Base-by-base conservation (phyloP, 2,329 filamentous ascomycete species). In the Alternaria dauci region DNA sequence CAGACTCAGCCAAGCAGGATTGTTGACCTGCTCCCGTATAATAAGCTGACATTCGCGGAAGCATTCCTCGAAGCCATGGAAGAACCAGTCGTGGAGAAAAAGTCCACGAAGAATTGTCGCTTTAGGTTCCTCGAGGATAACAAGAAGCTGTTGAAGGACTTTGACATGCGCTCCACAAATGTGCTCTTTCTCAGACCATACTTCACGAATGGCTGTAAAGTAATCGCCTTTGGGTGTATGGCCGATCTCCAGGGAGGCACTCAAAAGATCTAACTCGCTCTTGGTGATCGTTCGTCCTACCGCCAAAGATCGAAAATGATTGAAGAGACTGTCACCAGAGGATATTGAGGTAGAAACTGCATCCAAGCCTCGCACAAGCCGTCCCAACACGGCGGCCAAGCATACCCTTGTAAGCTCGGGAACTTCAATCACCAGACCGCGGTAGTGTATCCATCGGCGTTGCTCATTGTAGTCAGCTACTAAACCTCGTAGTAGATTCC, bases 401-500 rank as follows among this genome's bases (percentile, higher is more conserved):
- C 67, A 63, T 14, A 63, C 59, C 39, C 53, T 70, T 36, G 66
- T 71, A n/a, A 58, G 55, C 14, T 59, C 55, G 25, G 61, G 58
- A 3, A 76, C 68, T 52, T 74, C 59, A 11, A 76, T 47, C 2
- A 72, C 54, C 3, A 76, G 52, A 8, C 57, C 44, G 8, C 59
- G 51, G 46, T 68, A 71, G n/a, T 58, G 59, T n/a, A 72, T 28
- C 8, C 63, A 55, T 4, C 43, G 39, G 41, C 66, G 68, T 25
- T 28, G 43, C 23, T 54, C 61, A 1, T 44, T 28, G 44, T 75
- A 76, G 34, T 61, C 61, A 18, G 64, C 58, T 11, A 75, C 42
- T 4, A 77, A 7, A 1, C 69, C 72, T 14, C 76, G 68, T 51
- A 56, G 60, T 30, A 76, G 47, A 0, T 71, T 72, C 2, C n/a